phyloP scores from a whole-genome alignment of 2,329 filamentous ascomycete species.

The Cadophora luteo-olivacea region DNA sequence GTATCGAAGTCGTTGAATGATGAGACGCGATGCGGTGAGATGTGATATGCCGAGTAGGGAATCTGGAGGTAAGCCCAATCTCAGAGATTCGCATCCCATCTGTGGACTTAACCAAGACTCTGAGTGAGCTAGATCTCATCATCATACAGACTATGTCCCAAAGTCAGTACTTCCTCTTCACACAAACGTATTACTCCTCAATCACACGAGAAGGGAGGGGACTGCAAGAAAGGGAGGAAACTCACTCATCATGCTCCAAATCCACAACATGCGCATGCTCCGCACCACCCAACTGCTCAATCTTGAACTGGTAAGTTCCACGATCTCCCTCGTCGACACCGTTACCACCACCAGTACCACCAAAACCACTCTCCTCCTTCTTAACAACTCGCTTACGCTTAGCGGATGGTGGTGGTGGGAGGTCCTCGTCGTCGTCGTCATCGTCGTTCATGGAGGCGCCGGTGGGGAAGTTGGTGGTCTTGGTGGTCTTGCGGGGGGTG shows the following conservation, averaged over 20 bases:
- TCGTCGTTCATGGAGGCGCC: neutral
- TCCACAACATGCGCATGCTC: conserved; percentile 25
- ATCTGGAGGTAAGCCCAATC: neutral
- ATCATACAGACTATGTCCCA: neutral
- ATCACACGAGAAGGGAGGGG: neutral
- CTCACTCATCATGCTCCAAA: conserved; percentile 35
- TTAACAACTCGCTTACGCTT: conserved; percentile 29
- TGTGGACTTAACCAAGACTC: neutral
- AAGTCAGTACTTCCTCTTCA: neutral
- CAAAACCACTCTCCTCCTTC: conserved; percentile 27
- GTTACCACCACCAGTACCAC: no score
- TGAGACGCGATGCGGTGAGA: no score
- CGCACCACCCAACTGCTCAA: conserved; percentile 17
- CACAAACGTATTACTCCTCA: neutral
- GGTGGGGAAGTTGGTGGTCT: neutral
- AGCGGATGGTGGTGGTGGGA: conserved; percentile 16
- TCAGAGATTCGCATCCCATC: neutral
- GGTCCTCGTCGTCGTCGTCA: conserved; percentile 29
- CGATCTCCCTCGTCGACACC: neutral
- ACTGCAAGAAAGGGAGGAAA: conserved; percentile 5
- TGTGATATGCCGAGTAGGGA: neutral
- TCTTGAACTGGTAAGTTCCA: conserved; percentile 21
- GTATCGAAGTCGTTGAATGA: no score
- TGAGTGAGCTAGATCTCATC: neutral
- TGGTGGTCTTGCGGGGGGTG: conserved; percentile 12